Conservation (phyloP, 2,329 filamentous ascomycete genomes). For the Stenocarpella maydis region DNA sequence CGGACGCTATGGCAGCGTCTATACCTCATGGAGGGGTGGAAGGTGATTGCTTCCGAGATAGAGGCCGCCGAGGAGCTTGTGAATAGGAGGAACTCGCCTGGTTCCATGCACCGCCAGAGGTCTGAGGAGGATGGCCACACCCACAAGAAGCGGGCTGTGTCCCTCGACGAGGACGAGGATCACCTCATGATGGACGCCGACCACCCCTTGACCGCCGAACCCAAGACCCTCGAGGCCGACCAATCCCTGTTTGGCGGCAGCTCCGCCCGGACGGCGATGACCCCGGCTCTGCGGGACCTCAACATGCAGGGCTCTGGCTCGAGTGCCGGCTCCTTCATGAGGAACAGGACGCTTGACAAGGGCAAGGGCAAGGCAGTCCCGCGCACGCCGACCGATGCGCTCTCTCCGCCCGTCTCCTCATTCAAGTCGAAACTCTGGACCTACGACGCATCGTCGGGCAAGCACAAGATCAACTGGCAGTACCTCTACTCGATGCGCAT, state of each 20-base stretch:
- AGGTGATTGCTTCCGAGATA: slow-evolving; percentile 72
- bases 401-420: slow-evolving; percentile 8
- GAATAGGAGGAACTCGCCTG: slow-evolving; percentile 52
- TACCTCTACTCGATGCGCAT: slow-evolving; percentile 90
- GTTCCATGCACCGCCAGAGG: slow-evolving; percentile 51
- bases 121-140: slow-evolving; percentile 59
- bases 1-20: slow-evolving; percentile 85
- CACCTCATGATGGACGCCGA: slow-evolving; percentile 50
- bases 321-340: slow-evolving; percentile 41
- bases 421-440: slow-evolving; percentile 57
- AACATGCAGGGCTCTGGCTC: slow-evolving; percentile 48
- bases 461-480: slow-evolving; percentile 84
- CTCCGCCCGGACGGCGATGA: slow-evolving; percentile 35
- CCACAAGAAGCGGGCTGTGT: slow-evolving; percentile 63
- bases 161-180: slow-evolving; percentile 57
- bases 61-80: slow-evolving; percentile 69
- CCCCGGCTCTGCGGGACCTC: slow-evolving; percentile 42
- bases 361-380: slow-evolving; percentile 44
- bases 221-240: slow-evolving; percentile 37
- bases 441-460: slow-evolving; percentile 57
- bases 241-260: slow-evolving; percentile 40
- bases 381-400: slow-evolving; percentile 20
- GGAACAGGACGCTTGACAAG: slow-evolving; percentile 43
- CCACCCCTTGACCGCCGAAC: slow-evolving; percentile 39
- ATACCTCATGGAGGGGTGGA: slow-evolving; percentile 89